phyloP scores from a whole-genome alignment of 2,329 filamentous ascomycete genomes.

The Trichoderma koningiopsis region DNA sequence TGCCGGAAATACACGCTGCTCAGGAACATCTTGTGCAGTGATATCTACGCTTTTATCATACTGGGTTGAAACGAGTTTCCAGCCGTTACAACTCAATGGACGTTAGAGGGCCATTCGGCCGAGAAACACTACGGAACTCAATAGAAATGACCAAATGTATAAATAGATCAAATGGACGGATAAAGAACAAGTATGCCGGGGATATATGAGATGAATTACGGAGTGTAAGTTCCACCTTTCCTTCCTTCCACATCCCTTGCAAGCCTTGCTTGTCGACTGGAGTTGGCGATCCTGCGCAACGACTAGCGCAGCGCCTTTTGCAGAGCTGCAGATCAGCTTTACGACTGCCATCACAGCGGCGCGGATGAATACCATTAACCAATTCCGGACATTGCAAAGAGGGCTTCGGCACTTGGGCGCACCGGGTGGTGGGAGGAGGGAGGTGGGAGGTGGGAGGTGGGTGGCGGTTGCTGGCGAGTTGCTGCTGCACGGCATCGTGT shows the following conservation, averaged over 20 bases:
- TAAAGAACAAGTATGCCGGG: neutral
- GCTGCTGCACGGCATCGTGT: constrained; percentile 3
- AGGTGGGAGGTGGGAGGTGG: neutral
- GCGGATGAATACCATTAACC: neutral
- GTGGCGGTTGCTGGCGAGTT: neutral
- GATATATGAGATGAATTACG: neutral
- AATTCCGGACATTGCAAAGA: neutral
- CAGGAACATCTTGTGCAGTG: neutral
- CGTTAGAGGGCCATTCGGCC: neutral
- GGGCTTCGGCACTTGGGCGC: constrained; percentile 12
- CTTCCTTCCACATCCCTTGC: neutral
- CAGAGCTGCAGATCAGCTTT: neutral
- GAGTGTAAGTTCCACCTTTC: neutral
- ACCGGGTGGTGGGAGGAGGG: neutral
- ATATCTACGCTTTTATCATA: neutral
- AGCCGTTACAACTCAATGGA: neutral
- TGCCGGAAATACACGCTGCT: neutral
- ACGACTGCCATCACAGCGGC: neutral
- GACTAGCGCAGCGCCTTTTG: neutral
- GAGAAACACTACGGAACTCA: neutral
- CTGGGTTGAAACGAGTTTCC: neutral
- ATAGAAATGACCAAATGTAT: neutral
- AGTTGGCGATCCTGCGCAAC: neutral
- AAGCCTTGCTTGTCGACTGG: neutral
- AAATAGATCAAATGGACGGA: neutral